Evolutionary conservation across 1,284 basidiomycete genomes (phyloP).

Genomic region (Cryptococcus depauperatus): DNA sequence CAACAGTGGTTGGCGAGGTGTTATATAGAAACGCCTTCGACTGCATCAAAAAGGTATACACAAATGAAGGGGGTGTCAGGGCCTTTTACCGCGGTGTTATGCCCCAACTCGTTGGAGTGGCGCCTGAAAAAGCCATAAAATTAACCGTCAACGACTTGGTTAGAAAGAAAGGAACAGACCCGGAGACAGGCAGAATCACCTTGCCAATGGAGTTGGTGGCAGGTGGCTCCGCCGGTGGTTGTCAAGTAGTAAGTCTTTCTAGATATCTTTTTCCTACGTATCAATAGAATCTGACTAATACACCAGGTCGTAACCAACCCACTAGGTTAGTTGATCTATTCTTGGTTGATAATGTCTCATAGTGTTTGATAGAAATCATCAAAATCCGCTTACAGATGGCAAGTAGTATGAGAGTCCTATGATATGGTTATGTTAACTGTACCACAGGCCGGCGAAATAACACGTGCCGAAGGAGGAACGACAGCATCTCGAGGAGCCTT

Average conservation of each 20-base stretch:
- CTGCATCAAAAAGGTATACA: constrained; percentile 87
- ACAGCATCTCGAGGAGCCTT: constrained; percentile 73
- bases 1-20: constrained; percentile 86
- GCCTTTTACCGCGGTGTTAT: constrained; percentile 96
- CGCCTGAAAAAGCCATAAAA: constrained; percentile 73
- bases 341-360: too few species aligned
- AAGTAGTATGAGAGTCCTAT: constrained; percentile 8
- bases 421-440: not conserved
- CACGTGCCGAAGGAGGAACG: constrained; percentile 61
- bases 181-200: constrained; percentile 87
- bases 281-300: not conserved
- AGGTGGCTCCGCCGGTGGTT: constrained; percentile 88
- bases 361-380: constrained; percentile 48
- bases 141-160: constrained; percentile 91
- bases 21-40: constrained; percentile 91
- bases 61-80: constrained; percentile 79
- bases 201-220: constrained; percentile 80
- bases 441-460: constrained; percentile 65
- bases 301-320: constrained; percentile 87
- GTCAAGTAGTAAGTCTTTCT: constrained; percentile 74
- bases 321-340: constrained; percentile 73
- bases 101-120: constrained; percentile 93
- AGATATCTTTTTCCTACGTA: not conserved
- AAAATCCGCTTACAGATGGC: constrained; percentile 97
- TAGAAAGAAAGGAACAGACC: constrained; percentile 73